Evolutionary conservation across 305 asterid species (phyloP).

Genomic region (Plantago coronopus): DNA sequence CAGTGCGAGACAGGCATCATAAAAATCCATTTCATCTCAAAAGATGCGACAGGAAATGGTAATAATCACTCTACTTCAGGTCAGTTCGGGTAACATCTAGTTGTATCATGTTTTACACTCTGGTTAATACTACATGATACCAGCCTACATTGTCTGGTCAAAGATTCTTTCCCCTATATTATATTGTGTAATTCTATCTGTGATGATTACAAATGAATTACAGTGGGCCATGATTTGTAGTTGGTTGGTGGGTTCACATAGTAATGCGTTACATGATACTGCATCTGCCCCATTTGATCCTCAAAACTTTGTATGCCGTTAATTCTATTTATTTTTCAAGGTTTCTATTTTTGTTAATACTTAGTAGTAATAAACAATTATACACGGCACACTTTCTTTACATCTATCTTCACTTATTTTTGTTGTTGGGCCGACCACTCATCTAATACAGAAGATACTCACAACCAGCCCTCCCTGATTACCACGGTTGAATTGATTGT

Average conservation of each 20-base stretch:
- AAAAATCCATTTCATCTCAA: constrained; percentile 44
- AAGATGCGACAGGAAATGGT: constrained; percentile 33
- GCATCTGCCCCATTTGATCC: too few relatives aligned
- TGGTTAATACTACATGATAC: neutral
- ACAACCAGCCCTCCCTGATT: too few relatives aligned
- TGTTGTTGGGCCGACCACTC: too few relatives aligned
- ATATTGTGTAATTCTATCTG: constrained; percentile 12
- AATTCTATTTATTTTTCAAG: too few relatives aligned
- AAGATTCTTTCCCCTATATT: neutral
- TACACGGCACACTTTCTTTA: too few relatives aligned
- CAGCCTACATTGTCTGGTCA: constrained; percentile 5
- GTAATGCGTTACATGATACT: neutral
- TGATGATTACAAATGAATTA: constrained; percentile 11
- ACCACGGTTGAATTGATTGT: too few relatives aligned
- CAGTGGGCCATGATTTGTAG: constrained; percentile 11
- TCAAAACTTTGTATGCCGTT: too few relatives aligned
- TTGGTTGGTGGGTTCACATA: constrained; percentile 9
- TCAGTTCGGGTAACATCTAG: constrained; percentile 26
- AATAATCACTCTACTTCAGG: constrained; percentile 42
- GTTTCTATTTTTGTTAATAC: too few relatives aligned
- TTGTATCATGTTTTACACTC: constrained; percentile 7
- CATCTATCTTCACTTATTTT: too few relatives aligned
- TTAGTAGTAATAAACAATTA: too few relatives aligned
- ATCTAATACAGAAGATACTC: too few relatives aligned
- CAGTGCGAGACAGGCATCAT: constrained; percentile 53